Conservation (phyloP, 306 rosid genomes). For the Aeschynomene evenia region DNA sequence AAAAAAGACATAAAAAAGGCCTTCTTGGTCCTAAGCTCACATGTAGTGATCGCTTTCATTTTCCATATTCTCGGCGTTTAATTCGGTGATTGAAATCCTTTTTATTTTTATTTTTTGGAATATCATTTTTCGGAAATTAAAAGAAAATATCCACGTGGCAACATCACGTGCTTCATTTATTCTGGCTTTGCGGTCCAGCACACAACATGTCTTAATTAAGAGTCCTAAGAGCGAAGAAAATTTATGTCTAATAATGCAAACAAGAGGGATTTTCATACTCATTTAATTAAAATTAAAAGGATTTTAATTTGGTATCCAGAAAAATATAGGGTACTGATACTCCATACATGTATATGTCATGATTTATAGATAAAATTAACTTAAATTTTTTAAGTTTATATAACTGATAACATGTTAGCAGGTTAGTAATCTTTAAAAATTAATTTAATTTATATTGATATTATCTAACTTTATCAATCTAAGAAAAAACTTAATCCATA, state of each 20-base stretch:
- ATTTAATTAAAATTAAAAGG: background rate
- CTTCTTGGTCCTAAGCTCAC: conserved; percentile 33
- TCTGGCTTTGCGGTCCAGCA: conserved; percentile 37
- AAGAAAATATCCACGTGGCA: conserved; percentile 26
- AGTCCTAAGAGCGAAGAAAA: background rate
- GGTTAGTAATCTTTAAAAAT: too few relatives aligned
- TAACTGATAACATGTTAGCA: too few relatives aligned
- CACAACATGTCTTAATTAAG: conserved; percentile 27
- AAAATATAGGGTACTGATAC: too few relatives aligned
- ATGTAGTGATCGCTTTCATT: conserved; percentile 45
- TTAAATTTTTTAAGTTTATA: too few relatives aligned
- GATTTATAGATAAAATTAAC: too few relatives aligned
- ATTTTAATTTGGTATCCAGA: too few relatives aligned
- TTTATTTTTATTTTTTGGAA: background rate
- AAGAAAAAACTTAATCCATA: too few relatives aligned
- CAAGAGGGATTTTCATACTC: background rate
- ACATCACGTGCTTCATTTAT: conserved; percentile 39
- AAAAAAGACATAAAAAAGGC: background rate
- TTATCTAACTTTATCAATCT: too few relatives aligned
- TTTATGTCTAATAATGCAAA: background rate
- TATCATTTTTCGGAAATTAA: background rate
- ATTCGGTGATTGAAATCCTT: conserved; percentile 34
- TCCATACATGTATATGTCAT: too few relatives aligned
- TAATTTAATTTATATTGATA: too few relatives aligned
- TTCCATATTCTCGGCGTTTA: conserved; percentile 53